Base-by-base conservation (phyloP, 192 early-diverging fungal species). In the Linnemannia schmuckeri region DNA sequence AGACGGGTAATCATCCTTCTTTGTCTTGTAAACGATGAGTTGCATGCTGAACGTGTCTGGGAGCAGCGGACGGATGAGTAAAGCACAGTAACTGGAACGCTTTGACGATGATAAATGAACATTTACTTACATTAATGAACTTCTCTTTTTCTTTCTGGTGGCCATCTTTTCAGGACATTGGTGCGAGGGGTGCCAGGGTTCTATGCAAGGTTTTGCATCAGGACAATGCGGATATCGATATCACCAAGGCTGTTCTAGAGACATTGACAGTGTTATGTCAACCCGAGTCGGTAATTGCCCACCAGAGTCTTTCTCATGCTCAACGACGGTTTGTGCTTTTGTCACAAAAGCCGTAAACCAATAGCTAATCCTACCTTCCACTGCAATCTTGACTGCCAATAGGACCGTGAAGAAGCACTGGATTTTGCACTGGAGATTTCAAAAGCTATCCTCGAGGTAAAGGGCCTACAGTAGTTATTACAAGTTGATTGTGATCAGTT, bases 191-290 rank as follows among this genome's bases (percentile, higher is more conserved):
- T 13, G 90, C 98, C 38, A 75, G 88, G 1, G 93, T 94, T 13
- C 92, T 99, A 30, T 91, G 97, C 38, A 93, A 93, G 46, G 91
- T 96, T 3, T 82, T 99, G 44, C 92, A 92, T 75, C 93, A 94
- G 77, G 97, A 98, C 88, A 92, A 91, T 44, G 93, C 93, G 84
- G 98, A 99, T 86, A 92, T 95, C 24, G 96, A 97, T 79, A 95
- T 96, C 74, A 90, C 94, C 70, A 98, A 97, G 87, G 93, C 96
- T 12, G 91, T 95, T 37, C 86, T 98, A 57, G 98, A 99, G 79
- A 96, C 96, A n/a, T 88, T 98, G n/a, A 96, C 93, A 37, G 92
- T 95, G 24, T 79, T 97, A 35, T 96, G 94, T 88, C 90, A 93
- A 37, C 76, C 85, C 4, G 89, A 93, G 66, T 15, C 61, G 54